Percentiles rank a stretch among this genome's conserved stretches.
Evolutionary conservation across 2,329 filamentous ascomycete species (phyloP).

Genomic region (Claviceps quebecensis): DNA sequence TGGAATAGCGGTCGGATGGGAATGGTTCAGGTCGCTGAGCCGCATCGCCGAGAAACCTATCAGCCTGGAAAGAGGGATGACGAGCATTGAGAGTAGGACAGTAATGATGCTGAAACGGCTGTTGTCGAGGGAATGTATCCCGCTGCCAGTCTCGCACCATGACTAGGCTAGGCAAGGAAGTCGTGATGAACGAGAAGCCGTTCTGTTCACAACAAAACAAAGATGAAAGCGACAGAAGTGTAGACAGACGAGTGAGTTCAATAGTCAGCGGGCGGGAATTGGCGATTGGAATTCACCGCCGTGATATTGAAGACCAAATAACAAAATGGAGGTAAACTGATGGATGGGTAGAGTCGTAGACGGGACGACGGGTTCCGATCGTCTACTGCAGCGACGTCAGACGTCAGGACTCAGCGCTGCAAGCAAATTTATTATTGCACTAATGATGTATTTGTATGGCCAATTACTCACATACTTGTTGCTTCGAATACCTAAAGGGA

Average conservation of each 20-base stretch:
- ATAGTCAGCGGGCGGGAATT: background rate
- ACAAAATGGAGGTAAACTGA: background rate
- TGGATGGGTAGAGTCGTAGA: background rate
- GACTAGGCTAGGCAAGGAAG: background rate
- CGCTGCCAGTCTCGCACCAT: slow-evolving; percentile 30
- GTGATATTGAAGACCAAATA: background rate
- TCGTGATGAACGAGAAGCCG: background rate
- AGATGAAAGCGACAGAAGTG: background rate
- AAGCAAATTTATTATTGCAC: background rate
- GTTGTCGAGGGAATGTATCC: slow-evolving; percentile 24
- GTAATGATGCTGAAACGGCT: slow-evolving; percentile 14
- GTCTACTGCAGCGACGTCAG: background rate
- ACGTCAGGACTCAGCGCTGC: background rate
- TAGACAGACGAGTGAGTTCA: background rate
- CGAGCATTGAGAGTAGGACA: slow-evolving; percentile 13
- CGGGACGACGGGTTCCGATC: background rate
- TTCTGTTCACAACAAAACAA: background rate
- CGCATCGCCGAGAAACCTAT: slow-evolving; percentile 16
- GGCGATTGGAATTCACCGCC: background rate
- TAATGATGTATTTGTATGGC: background rate
- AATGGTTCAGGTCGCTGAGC: slow-evolving; percentile 18
- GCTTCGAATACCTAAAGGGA: background rate
- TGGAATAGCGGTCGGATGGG: slow-evolving; percentile 15
- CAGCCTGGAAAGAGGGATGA: slow-evolving; percentile 15
- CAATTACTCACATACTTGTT: background rate